These are phyloP conservation scores for Rhododendron kiyosumense DNA, from an alignment of 148 eudicot species.

Conservation along the genomic window DNA sequence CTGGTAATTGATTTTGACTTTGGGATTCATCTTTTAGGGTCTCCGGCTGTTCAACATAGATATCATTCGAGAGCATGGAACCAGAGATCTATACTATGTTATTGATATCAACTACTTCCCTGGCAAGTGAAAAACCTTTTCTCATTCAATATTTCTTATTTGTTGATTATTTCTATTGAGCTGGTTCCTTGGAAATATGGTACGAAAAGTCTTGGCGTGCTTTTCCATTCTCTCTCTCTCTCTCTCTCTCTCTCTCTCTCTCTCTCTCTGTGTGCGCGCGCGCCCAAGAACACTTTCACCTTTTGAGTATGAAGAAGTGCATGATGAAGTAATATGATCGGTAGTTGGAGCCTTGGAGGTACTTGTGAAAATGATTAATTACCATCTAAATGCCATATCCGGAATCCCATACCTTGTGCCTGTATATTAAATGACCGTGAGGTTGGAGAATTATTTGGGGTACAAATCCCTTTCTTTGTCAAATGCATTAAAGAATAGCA, in stretches of 20 bases:
- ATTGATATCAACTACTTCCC: slow-evolving; percentile 96
- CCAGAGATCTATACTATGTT: slow-evolving; percentile 61
- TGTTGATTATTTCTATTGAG: neutral
- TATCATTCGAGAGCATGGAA: slow-evolving; percentile 82
- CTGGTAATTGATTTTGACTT: neutral
- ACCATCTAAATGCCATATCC: neutral
- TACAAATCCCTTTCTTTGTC: neutral
- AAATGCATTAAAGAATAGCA: neutral
- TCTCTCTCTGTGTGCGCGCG: too few species aligned
- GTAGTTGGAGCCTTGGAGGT: neutral
- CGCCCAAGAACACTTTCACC: neutral
- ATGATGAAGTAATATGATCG: neutral
- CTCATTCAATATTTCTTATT: neutral
- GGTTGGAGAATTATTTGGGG: neutral
- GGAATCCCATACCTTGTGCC: neutral
- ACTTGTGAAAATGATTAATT: neutral
- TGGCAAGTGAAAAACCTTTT: slow-evolving; percentile 37
- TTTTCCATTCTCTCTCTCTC: neutral
- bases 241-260: neutral
- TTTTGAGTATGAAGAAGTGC: neutral
- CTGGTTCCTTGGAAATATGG: neutral
- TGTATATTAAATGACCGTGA: neutral
- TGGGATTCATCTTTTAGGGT: slow-evolving; percentile 41
- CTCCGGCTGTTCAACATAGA: slow-evolving; percentile 84
- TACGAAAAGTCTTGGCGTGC: neutral